A percentile compares a stretch with the other conserved stretches of the same genome.
Evolutionary conservation across 2,329 filamentous ascomycete genomes (phyloP).

Genomic region (Cladophialophora immunda): DNA sequence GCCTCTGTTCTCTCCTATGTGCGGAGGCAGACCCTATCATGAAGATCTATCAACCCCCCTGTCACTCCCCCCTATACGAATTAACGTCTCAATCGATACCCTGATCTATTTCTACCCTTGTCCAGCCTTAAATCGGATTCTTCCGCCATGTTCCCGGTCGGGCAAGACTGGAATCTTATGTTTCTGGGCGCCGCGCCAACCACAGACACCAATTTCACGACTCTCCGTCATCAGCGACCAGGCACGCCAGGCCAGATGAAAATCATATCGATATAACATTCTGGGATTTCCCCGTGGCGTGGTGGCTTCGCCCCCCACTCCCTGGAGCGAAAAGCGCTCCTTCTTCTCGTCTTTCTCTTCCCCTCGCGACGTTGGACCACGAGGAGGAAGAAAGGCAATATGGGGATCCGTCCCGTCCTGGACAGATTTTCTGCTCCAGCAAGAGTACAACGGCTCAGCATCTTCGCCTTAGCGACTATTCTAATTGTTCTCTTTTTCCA

Average conservation of each 20-base stretch:
- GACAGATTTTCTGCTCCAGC: slow-evolving; percentile 34
- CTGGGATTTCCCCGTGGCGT: slow-evolving; percentile 16
- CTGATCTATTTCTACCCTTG: not conserved
- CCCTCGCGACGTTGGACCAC: slow-evolving; percentile 3
- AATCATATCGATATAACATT: slow-evolving; percentile 29
- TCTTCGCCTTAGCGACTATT: slow-evolving; percentile 30
- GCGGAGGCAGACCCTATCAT: not conserved
- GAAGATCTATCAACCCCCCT: not conserved
- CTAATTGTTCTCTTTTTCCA: slow-evolving; percentile 33
- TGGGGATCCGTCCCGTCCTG: slow-evolving; percentile 28
- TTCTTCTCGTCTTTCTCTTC: slow-evolving; percentile 14
- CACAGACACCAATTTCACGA: slow-evolving; percentile 24
- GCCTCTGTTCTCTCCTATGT: not conserved
- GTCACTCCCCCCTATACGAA: not conserved
- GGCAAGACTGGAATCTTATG: slow-evolving; percentile 28
- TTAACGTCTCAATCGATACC: slow-evolving; percentile 16
- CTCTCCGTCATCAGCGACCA: slow-evolving; percentile 14
- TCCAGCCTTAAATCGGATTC: slow-evolving; percentile 15
- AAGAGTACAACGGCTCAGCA: slow-evolving; percentile 30
- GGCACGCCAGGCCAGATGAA: slow-evolving; percentile 4
- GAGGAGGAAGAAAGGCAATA: slow-evolving; percentile 28
- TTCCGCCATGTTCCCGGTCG: slow-evolving; percentile 17
- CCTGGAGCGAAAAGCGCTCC: not conserved
- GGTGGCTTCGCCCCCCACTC: slow-evolving; percentile 5
- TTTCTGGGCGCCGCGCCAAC: slow-evolving; percentile 21